Evolutionary conservation across 169 alveolate genomes (phyloP), one percentile per base, ranked within the genome.

Genomic region (Plasmodium falciparum): DNA sequence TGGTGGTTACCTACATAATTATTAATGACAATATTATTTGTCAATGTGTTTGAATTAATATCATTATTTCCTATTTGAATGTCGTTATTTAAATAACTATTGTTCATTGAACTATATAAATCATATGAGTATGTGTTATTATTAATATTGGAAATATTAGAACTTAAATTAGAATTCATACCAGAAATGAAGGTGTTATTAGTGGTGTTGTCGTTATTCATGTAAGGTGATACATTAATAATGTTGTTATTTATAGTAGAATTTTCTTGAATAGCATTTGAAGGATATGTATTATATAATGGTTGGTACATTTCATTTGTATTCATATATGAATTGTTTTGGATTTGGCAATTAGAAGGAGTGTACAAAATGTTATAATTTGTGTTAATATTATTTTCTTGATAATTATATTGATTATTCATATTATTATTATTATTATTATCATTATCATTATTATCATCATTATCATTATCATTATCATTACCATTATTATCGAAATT

Each of bases 21-120:
- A 29, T 45, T 13, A 24, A 13, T 65, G 43, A 50, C 1, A 26
- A 80, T 13, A 29, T 65, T 13, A 24, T 78, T 69, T 56, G 70
- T 26, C 5, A n/a, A 66, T 7, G 33, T 39, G 54, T 49, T 65
- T 47, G 15, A 54, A 56, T 49, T 50, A 12, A 12, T 43, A 24
- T 65, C 24, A 50, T 43, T 76, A 20, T 69, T 66, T 63, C 39
- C 89, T 7, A 29, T 78, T 78, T 65, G 47, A 33, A n/a, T 50
- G 17, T 78, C 59, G 65, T 78, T 71, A 59, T 13, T 26, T 63
- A 67, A 17, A 29, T 50, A 33, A 7, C 78, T 39, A 20, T 78
- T 54, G 17, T 15, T 59, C 61, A 54, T 29, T 12, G 63, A 58
- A 29, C 67, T 66, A 52, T 66, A 78, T 3, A 78, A n/a, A 22